Conservation (phyloP, 2,329 filamentous ascomycete genomes). For the Ilyonectria robusta region DNA sequence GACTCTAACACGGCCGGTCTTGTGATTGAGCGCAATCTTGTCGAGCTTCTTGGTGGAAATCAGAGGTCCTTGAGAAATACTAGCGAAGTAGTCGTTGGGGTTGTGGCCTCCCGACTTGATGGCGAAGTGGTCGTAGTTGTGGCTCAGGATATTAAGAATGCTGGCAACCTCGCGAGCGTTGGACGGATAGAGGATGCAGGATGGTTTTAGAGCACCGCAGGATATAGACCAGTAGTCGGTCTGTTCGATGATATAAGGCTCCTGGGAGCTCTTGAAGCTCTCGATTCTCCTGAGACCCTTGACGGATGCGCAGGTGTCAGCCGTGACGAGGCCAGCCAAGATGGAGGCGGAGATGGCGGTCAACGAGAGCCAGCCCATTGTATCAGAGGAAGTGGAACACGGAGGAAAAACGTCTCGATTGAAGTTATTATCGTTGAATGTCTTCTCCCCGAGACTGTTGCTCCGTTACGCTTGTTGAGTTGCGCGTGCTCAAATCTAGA, state of each 20-base stretch:
- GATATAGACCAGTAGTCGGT: conserved; percentile 62
- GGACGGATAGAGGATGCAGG: conserved; percentile 63
- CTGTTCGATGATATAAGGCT: conserved; percentile 55
- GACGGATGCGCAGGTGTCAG: conserved; percentile 28
- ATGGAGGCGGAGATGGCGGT: not conserved
- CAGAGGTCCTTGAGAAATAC: conserved; percentile 62
- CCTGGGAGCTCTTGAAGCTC: conserved; percentile 32
- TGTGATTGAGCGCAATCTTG: conserved; percentile 55
- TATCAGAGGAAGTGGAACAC: not conserved
- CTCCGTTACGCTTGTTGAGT: too few relatives aligned
- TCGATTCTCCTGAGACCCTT: conserved; percentile 16
- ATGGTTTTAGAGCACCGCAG: conserved; percentile 59
- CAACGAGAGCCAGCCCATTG: not conserved
- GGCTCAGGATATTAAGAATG: conserved; percentile 64
- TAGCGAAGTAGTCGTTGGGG: conserved; percentile 67
- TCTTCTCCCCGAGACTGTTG: too few relatives aligned
- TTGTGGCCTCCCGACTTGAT: conserved; percentile 71
- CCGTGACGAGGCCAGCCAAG: not conserved
- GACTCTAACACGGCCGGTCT: conserved; percentile 57
- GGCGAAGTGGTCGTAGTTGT: conserved; percentile 65
- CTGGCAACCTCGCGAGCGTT: conserved; percentile 66
- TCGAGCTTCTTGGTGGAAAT: conserved; percentile 65
- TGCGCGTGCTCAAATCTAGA: not conserved
- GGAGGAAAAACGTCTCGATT: not conserved
- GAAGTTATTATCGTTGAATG: not conserved